Conservation (phyloP, 2,329 filamentous ascomycete genomes). For the Pyrenophora teres region DNA sequence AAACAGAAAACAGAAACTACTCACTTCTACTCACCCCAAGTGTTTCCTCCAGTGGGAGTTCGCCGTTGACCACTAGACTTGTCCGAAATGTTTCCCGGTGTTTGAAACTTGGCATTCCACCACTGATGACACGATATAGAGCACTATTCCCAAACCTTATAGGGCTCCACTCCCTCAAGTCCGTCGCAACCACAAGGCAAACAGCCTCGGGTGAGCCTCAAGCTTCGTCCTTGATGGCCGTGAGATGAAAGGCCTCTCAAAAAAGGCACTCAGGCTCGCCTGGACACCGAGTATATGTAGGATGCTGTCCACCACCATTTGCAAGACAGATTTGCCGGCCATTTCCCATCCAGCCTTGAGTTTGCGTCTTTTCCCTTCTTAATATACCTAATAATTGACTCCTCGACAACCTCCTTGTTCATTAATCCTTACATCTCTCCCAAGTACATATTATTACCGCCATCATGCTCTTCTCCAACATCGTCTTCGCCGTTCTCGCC, state of each 20-base stretch:
- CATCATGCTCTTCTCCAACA: slow-evolving; percentile 32
- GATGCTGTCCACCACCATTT: neutral
- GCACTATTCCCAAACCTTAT: neutral
- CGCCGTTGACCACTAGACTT: neutral
- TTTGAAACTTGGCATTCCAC: slow-evolving; percentile 20
- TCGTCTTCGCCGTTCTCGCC: slow-evolving; percentile 27
- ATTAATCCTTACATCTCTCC: neutral
- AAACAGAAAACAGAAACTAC: neutral
- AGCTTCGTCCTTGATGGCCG: neutral
- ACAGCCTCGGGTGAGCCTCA: slow-evolving; percentile 5
- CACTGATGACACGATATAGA: slow-evolving; percentile 13
- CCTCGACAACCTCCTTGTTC: too few species aligned
- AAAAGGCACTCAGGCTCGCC: slow-evolving; percentile 4
- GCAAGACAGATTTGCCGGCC: slow-evolving; percentile 9
- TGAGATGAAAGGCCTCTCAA: neutral
- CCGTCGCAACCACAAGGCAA: slow-evolving; percentile 4
- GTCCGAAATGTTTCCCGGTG: slow-evolving; percentile 6
- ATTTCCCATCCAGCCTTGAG: slow-evolving; percentile 1
- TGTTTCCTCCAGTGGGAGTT: neutral
- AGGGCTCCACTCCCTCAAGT: neutral
- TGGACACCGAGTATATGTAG: slow-evolving; percentile 2
- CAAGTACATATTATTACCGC: neutral
- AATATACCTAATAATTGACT: neutral
- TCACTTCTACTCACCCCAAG: neutral
- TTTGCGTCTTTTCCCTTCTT: neutral